Evolutionary conservation across 768 basidiomycete species (phyloP).

Genomic region (Auriscalpium microsporum): DNA sequence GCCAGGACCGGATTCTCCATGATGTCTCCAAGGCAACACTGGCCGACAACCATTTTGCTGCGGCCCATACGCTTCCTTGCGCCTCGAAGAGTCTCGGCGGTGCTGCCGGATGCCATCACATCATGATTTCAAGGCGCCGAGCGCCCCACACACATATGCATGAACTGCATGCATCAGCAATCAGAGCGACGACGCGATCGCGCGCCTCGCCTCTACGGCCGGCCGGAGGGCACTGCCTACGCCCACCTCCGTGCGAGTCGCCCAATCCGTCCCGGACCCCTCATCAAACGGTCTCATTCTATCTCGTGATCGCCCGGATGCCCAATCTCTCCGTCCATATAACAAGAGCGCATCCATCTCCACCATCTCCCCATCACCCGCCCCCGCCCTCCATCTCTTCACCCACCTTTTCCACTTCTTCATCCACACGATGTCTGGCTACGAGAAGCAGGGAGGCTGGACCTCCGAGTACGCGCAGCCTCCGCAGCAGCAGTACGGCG

Average conservation of each 20-base stretch:
- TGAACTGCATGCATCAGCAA: too few relatives aligned
- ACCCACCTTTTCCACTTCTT: not conserved
- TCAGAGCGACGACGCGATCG: too few relatives aligned
- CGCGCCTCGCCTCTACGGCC: not conserved
- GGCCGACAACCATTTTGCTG: too few relatives aligned
- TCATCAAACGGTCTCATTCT: not conserved
- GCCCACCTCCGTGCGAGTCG: not conserved
- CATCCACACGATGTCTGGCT: constrained; percentile 1
- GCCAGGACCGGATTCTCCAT: too few relatives aligned
- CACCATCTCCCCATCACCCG: not conserved
- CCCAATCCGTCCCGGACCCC: not conserved
- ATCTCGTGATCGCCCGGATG: constrained; percentile 5
- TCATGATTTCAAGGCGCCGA: too few relatives aligned
- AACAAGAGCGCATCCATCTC: not conserved
- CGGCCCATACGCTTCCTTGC: too few relatives aligned
- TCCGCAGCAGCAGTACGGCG: not conserved
- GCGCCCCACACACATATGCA: too few relatives aligned
- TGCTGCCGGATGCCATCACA: too few relatives aligned
- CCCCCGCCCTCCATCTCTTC: not conserved
- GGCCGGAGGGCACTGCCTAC: not conserved
- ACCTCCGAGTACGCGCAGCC: not conserved
- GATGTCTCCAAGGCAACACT: too few relatives aligned
- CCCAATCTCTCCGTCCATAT: not conserved
- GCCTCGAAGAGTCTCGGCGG: too few relatives aligned
- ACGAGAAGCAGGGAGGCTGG: constrained; percentile 2